Percentiles rank a stretch among this genome's conserved stretches.
Conservation (phyloP, 306 rosid genomes). For the Begonia peltatifolia region DNA sequence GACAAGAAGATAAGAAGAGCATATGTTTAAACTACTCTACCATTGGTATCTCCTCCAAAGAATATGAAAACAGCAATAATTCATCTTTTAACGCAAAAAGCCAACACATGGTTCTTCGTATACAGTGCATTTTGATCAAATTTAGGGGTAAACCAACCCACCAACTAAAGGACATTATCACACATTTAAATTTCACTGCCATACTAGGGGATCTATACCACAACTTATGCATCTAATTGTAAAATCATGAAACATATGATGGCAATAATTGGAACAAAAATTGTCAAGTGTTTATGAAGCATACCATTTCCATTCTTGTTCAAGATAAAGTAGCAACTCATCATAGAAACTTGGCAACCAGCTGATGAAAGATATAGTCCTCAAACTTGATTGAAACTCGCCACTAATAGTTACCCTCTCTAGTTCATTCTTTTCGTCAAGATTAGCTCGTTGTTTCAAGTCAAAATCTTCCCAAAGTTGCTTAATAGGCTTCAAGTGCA, state of each 20-base stretch:
- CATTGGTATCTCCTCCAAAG: too few relatives aligned
- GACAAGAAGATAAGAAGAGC: background rate
- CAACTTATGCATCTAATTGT: too few relatives aligned
- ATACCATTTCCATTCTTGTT: slow-evolving; percentile 99
- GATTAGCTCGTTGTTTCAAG: slow-evolving; percentile 35
- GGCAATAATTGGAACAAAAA: background rate
- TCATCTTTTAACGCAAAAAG: too few relatives aligned
- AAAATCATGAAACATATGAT: too few relatives aligned
- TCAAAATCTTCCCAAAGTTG: slow-evolving; percentile 90
- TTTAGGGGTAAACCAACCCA: too few relatives aligned
- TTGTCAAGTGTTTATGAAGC: slow-evolving; percentile 9
- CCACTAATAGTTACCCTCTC: slow-evolving; percentile 37
- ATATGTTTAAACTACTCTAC: background rate
- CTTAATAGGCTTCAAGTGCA: slow-evolving; percentile 83
- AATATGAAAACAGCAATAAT: too few relatives aligned
- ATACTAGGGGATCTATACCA: too few relatives aligned
- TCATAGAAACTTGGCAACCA: slow-evolving; percentile 94
- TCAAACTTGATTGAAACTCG: slow-evolving; percentile 36
- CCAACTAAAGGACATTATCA: too few relatives aligned
- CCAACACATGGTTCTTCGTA: too few relatives aligned
- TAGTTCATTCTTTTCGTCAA: slow-evolving; percentile 43
- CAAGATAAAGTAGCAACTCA: slow-evolving; percentile 87
- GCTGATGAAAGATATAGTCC: slow-evolving; percentile 46
- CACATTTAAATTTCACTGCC: too few relatives aligned
- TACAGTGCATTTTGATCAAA: too few relatives aligned